Evolutionary conservation across 129 eudicot genomes (phyloP), one percentile per base, ranked within the genome.

Genomic region (Tagetes patula): DNA sequence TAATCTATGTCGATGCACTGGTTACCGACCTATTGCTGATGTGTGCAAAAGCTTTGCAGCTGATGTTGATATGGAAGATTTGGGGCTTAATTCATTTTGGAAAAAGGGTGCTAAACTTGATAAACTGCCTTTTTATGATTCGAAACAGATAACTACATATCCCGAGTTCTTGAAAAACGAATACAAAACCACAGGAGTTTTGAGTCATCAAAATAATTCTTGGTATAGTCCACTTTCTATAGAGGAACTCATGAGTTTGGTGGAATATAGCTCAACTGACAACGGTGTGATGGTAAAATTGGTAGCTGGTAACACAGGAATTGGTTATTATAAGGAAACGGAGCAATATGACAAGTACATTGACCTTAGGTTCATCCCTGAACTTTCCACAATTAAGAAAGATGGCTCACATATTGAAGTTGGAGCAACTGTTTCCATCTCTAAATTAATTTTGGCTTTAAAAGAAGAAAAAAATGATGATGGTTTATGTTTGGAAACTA

Each of bases 1-100:
- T 42, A 88, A 95, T 77, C 86, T 95, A 10, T 95, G 99, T 71
- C 80, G 99, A 5, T 95, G 99, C 75, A 95, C 99, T 71, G 99
- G 99, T 20, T 95, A 95, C 77, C 96, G 97, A 45, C 90, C 99
- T 38, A 91, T 95, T 70, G 95, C 84, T 30, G 97, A 95, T 85
- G 97, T 82, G 59, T 95, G 99, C 85, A 91, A 95, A 63, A 90
- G 94, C 74, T 95, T 88, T 76, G 89, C 97, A 49, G 77, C 83
- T 48, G 87, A 91, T 85, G 95, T 91, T 71, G 97, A 95, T 81
- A 78, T 95, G 72, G 97, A 91, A 62, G 97, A 90, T 84, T 82
- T 91, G 75, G 97, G 97, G 70, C 75, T 84, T 30, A 95, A 95
- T 81, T 78, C 96, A 0, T 95, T 90, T 32, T 91, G 97, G 94